phyloP scores from a whole-genome alignment of 495 filamentous ascomycete genomes.

The Penicillium pulvis region DNA sequence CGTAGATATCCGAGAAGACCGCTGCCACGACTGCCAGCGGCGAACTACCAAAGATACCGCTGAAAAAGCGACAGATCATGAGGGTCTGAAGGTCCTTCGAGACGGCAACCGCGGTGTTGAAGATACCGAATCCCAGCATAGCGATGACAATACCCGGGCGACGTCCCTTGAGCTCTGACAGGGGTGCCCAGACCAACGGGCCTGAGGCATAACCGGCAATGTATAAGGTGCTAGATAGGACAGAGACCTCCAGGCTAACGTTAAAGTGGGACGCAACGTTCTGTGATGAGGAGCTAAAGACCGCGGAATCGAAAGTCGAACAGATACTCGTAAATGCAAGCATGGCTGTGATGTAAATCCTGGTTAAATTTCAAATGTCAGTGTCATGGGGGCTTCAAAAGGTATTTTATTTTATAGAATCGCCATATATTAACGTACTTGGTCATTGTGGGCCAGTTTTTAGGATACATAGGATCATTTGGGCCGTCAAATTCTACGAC shows the following conservation, averaged over 20 bases:
- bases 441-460: slow-evolving; percentile 76
- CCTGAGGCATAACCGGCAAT: slow-evolving; percentile 61
- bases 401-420: not conserved
- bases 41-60: slow-evolving; percentile 64
- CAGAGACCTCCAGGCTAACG: slow-evolving; percentile 54
- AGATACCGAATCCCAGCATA: slow-evolving; percentile 51
- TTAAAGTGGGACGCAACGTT: slow-evolving; percentile 40
- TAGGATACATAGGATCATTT: slow-evolving; percentile 74
- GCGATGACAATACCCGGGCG: slow-evolving; percentile 58
- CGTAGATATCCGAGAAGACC: slow-evolving; percentile 88
- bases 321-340: slow-evolving; percentile 44
- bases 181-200: slow-evolving; percentile 64
- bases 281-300: slow-evolving; percentile 31
- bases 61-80: slow-evolving; percentile 67
- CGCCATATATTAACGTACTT: slow-evolving; percentile 51
- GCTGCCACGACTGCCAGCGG: slow-evolving; percentile 86
- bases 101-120: slow-evolving; percentile 60
- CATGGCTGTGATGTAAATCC: slow-evolving; percentile 33
- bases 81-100: slow-evolving; percentile 62
- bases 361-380: slow-evolving; percentile 2
- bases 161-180: slow-evolving; percentile 64
- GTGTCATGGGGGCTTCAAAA: not conserved
- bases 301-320: slow-evolving; percentile 41
- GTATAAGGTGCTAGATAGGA: slow-evolving; percentile 60
- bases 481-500: slow-evolving; percentile 65